Evolutionary conservation across 768 basidiomycete species (phyloP).

Genomic region (Trametes sanguinea): DNA sequence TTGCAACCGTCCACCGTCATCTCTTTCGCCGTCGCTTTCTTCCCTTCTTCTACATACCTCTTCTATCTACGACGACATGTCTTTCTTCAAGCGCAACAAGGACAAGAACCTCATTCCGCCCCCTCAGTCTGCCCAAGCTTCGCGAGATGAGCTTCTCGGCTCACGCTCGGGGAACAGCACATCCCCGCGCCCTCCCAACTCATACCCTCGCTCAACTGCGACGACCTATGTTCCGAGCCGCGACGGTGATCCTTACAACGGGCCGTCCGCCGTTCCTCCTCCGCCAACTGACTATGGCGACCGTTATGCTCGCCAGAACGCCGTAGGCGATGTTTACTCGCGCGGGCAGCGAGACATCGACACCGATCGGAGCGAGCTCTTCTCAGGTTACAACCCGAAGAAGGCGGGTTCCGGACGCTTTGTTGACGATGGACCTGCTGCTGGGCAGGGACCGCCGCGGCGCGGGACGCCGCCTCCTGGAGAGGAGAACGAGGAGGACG

Average conservation of each 20-base stretch:
- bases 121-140: constrained; percentile 42
- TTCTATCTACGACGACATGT: constrained; percentile 43
- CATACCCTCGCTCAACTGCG: constrained; percentile 50
- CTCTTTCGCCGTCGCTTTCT: not conserved
- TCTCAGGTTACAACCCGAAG: constrained; percentile 70
- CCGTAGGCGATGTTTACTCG: constrained; percentile 65
- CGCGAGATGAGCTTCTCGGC: constrained; percentile 32
- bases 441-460: constrained; percentile 19
- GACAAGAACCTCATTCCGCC: constrained; percentile 69
- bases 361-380: constrained; percentile 70
- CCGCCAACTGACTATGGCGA: constrained; percentile 32
- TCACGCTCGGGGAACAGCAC: constrained; percentile 36
- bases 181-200: constrained; percentile 40
- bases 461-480: constrained; percentile 53
- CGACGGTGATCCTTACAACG: constrained; percentile 61
- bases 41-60: not conserved
- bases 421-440: constrained; percentile 57
- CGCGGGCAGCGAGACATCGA: constrained; percentile 62
- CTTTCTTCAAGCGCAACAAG: constrained; percentile 73
- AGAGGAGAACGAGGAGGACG: constrained; percentile 81
- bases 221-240: constrained; percentile 69
- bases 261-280: constrained; percentile 25
- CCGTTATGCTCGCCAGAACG: constrained; percentile 53
- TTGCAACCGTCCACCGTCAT: constrained; percentile 12
- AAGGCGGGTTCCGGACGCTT: constrained; percentile 64